Conservation (phyloP, 1,284 basidiomycete species). For the Ustanciosporium gigantosporum region DNA sequence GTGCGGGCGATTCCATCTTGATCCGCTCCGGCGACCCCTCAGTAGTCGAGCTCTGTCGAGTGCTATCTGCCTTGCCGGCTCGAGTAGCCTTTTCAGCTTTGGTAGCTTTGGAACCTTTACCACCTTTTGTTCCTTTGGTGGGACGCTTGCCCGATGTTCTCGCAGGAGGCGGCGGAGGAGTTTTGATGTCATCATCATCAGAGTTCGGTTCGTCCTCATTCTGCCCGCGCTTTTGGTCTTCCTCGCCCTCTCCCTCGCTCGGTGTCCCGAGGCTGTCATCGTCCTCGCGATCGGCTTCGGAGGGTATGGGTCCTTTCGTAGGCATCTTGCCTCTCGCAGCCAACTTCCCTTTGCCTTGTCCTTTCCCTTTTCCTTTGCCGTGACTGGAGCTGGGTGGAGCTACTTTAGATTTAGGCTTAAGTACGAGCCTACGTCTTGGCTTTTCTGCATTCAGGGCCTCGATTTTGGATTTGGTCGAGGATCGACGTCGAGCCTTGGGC, state of each 20-base stretch:
- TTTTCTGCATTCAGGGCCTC: slow-evolving; percentile 20
- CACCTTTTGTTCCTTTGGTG: slow-evolving; percentile 52
- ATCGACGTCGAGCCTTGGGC: slow-evolving; percentile 11
- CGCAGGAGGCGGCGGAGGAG: slow-evolving; percentile 8
- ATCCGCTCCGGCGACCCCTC: slow-evolving; percentile 64
- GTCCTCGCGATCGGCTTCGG: slow-evolving; percentile 15
- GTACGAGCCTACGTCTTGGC: slow-evolving; percentile 30
- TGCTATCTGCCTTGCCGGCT: slow-evolving; percentile 65
- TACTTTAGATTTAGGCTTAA: slow-evolving; percentile 32
- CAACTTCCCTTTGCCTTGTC: slow-evolving; percentile 29
- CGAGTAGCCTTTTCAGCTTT: slow-evolving; percentile 9
- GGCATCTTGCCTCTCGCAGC: slow-evolving; percentile 25
- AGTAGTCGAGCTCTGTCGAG: slow-evolving; percentile 67
- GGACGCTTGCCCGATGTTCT: slow-evolving; percentile 63
- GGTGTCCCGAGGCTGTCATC: slow-evolving; percentile 40
- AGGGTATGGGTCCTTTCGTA: slow-evolving; percentile 20
- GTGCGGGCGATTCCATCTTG: slow-evolving; percentile 70
- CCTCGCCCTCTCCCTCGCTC: slow-evolving; percentile 11
- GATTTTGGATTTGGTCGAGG: slow-evolving; percentile 3
- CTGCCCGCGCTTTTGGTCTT: no score
- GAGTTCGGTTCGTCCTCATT: no score
- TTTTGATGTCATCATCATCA: slow-evolving; percentile 16
- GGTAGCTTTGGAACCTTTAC: slow-evolving; percentile 24
- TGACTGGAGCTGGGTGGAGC: no score
- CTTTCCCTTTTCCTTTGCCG: slow-evolving; percentile 21